phyloP scores from a whole-genome alignment of 305 asterid genomes.

The Euphrasia arctica region DNA sequence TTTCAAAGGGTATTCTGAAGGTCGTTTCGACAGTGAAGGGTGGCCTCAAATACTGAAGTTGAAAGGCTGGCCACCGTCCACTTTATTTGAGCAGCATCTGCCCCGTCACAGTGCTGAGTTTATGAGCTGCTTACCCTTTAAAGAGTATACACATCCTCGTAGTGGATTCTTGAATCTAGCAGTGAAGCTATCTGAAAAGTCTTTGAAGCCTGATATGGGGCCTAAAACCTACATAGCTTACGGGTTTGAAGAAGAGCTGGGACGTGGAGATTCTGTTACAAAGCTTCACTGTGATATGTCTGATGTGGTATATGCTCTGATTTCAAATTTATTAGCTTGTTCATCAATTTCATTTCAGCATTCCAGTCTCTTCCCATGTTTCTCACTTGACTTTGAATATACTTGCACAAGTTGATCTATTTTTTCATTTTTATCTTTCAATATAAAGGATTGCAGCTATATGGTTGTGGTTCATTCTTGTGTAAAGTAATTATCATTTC shows the following conservation, averaged over 20 bases:
- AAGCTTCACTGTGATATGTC: constrained; percentile 75
- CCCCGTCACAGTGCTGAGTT: constrained; percentile 72
- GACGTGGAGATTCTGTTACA: constrained; percentile 79
- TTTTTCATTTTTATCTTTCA: not conserved
- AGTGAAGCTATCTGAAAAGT: constrained; percentile 36
- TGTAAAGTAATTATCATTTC: not conserved
- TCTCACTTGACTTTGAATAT: not conserved
- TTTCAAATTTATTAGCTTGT: not conserved
- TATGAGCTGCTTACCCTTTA: constrained; percentile 61
- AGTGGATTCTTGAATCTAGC: constrained; percentile 58
- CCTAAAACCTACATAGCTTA: constrained; percentile 73
- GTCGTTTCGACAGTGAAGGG: constrained; percentile 29
- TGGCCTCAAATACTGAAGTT: constrained; percentile 68
- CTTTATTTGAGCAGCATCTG: constrained; percentile 42
- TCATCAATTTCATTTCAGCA: not conserved
- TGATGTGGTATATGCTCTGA: constrained; percentile 49
- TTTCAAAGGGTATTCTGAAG: constrained; percentile 43
- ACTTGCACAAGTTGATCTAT: not conserved
- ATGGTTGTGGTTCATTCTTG: constrained; percentile 11
- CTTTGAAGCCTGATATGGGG: constrained; percentile 65
- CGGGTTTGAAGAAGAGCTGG: constrained; percentile 56
- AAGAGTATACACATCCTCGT: constrained; percentile 60
- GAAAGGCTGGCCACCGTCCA: constrained; percentile 76
- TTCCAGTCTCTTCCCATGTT: constrained; percentile 3
- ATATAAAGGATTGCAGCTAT: constrained; percentile 1